phyloP scores from a whole-genome alignment of 345 rosid genomes.

The Firmiana major region DNA sequence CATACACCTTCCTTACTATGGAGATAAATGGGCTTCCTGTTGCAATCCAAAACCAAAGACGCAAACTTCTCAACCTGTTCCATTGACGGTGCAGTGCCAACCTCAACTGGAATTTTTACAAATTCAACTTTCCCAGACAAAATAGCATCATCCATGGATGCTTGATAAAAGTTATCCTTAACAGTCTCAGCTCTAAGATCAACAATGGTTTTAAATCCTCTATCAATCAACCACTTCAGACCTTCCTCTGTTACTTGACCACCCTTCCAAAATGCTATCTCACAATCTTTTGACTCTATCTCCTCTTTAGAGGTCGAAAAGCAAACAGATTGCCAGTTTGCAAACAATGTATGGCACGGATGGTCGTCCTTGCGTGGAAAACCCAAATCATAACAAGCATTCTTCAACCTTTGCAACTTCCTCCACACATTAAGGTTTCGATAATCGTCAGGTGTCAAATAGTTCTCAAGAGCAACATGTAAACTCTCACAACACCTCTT shows the following conservation, averaged over 20 bases:
- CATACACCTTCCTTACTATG: slow-evolving; percentile 91
- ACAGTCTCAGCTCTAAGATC: slow-evolving; percentile 80
- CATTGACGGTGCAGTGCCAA: slow-evolving; percentile 74
- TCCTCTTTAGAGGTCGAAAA: slow-evolving; percentile 59
- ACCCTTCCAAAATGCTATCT: slow-evolving; percentile 86
- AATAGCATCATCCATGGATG: slow-evolving; percentile 59
- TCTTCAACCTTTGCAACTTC: slow-evolving; percentile 88
- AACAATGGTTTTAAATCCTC: slow-evolving; percentile 76
- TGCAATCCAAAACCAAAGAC: slow-evolving; percentile 60
- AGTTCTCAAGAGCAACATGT: slow-evolving; percentile 86
- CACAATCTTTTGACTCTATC: slow-evolving; percentile 36
- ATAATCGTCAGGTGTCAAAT: slow-evolving; percentile 66
- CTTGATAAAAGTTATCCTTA: slow-evolving; percentile 78
- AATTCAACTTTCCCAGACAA: slow-evolving; percentile 52
- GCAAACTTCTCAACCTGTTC: slow-evolving; percentile 95
- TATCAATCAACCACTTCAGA: slow-evolving; percentile 72
- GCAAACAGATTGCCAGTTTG: slow-evolving; percentile 79
- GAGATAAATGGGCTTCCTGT: slow-evolving; percentile 78
- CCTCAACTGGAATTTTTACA: slow-evolving; percentile 78
- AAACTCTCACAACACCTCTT: slow-evolving; percentile 94
- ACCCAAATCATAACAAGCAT: slow-evolving; percentile 86
- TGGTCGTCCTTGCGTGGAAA: slow-evolving; percentile 62
- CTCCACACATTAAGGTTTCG: slow-evolving; percentile 75
- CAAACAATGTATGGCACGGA: slow-evolving; percentile 71
- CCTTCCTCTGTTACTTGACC: slow-evolving; percentile 92